These are phyloP conservation scores for Syzygium grande DNA, from an alignment of 345 rosid genomes.

Conservation along the genomic window DNA sequence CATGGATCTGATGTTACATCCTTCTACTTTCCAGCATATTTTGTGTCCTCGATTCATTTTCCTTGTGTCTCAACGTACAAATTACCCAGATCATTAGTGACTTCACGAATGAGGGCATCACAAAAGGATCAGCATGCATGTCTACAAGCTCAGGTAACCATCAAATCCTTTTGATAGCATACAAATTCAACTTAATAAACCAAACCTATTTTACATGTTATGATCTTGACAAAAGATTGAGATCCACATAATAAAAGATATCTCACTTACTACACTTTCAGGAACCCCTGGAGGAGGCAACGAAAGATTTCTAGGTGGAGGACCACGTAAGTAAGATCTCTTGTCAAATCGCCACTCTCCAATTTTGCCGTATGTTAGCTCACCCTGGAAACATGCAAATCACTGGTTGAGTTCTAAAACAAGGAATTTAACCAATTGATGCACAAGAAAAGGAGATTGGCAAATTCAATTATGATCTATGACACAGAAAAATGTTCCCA, in stretches of 20 bases:
- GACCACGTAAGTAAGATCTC: constrained; percentile 76
- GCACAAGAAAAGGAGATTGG: neutral
- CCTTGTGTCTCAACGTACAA: neutral
- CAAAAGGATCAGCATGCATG: neutral
- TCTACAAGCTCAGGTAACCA: neutral
- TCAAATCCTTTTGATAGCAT: neutral
- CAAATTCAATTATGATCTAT: neutral
- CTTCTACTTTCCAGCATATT: neutral
- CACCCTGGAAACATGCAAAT: constrained; percentile 36
- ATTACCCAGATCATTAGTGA: neutral
- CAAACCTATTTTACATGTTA: neutral
- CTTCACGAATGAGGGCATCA: neutral
- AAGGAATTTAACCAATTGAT: neutral
- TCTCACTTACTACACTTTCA: constrained; percentile 85
- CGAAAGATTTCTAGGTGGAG: constrained; percentile 74
- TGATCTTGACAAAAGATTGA: neutral
- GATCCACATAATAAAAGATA: neutral
- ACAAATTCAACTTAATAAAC: neutral
- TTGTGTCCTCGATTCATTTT: neutral
- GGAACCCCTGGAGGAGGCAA: constrained; percentile 93
- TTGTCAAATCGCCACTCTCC: constrained; percentile 99
- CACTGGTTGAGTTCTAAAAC: neutral
- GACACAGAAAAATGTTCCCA: neutral
- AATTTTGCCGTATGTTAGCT: constrained; percentile 74
- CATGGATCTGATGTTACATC: neutral